phyloP scores from a whole-genome alignment of 495 filamentous ascomycete genomes.

The Penicillium fimorum region DNA sequence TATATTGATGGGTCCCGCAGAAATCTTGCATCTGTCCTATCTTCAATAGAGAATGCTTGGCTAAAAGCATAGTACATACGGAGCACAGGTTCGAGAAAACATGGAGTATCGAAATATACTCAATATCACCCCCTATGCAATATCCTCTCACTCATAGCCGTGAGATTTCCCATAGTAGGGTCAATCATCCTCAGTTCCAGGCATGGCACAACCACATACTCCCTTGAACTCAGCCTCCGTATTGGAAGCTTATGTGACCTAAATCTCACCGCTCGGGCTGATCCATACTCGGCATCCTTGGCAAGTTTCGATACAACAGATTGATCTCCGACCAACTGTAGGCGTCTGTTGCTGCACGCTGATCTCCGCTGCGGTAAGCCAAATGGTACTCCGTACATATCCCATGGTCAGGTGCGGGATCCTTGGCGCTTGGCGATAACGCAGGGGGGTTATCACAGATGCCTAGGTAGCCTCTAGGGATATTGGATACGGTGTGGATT shows the following conservation, averaged over 20 bases:
- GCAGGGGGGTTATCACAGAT: constrained; percentile 30
- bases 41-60: constrained; percentile 31
- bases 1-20: constrained; percentile 13
- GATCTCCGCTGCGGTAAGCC: constrained; percentile 16
- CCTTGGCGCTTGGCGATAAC: constrained; percentile 43
- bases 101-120: constrained; percentile 3
- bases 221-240: constrained; percentile 11
- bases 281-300: constrained; percentile 27
- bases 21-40: constrained; percentile 19
- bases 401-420: constrained; percentile 19
- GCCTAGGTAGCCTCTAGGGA: not conserved
- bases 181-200: not conserved
- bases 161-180: not conserved
- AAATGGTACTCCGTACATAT: constrained; percentile 11
- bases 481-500: constrained; percentile 5
- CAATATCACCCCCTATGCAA: not conserved
- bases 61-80: constrained; percentile 4
- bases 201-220: not conserved
- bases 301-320: constrained; percentile 16
- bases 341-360: constrained; percentile 13
- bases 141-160: not conserved
- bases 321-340: constrained; percentile 24
- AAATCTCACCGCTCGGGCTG: constrained; percentile 23
- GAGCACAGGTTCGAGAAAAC: constrained; percentile 9
- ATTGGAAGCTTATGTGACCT: constrained; percentile 14